Percentiles rank a stretch among this genome's conserved stretches.
Evolutionary conservation across 805 yeast species (phyloP).

Genomic region (Metschnikowia baotianmanensis): DNA sequence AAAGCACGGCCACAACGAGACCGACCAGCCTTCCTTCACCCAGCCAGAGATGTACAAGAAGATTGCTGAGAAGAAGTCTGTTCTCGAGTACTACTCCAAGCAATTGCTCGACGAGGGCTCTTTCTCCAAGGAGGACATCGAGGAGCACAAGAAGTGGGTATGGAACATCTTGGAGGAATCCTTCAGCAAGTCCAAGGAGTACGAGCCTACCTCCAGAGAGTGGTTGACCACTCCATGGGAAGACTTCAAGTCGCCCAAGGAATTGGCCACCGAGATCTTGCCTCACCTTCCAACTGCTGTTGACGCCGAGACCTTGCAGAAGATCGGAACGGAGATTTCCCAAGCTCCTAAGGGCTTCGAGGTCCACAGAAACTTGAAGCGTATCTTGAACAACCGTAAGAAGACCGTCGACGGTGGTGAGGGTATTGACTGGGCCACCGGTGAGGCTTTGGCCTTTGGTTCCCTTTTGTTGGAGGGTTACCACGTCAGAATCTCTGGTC

Average conservation of each 20-base stretch:
- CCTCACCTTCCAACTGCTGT: slow-evolving; percentile 97
- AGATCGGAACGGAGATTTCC: slow-evolving; percentile 75
- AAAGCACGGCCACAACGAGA: slow-evolving; percentile 98
- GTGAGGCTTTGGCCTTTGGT: slow-evolving; percentile 98
- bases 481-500: slow-evolving; percentile 97
- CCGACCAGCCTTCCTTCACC: slow-evolving; percentile 98
- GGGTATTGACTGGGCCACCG: slow-evolving; percentile 99
- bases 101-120: slow-evolving; percentile 82
- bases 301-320: slow-evolving; percentile 63
- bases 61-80: slow-evolving; percentile 86
- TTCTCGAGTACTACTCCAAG: slow-evolving; percentile 79
- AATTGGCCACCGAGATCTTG: slow-evolving; percentile 89
- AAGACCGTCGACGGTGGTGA: slow-evolving; percentile 86
- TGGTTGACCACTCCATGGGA: slow-evolving; percentile 99
- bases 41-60: slow-evolving; percentile 96
- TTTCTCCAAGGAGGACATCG: slow-evolving; percentile 85
- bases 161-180: slow-evolving; percentile 93
- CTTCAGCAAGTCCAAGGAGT: slow-evolving; percentile 83
- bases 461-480: slow-evolving; percentile 88
- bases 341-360: slow-evolving; percentile 85
- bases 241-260: slow-evolving; percentile 96
- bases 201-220: slow-evolving; percentile 87
- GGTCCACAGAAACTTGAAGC: slow-evolving; percentile 92
- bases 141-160: slow-evolving; percentile 97
- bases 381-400: slow-evolving; percentile 85